Percentiles rank a stretch among this genome's conserved stretches.
Conservation (phyloP, 2,329 filamentous ascomycete species). For the Ophiostoma australiae region DNA sequence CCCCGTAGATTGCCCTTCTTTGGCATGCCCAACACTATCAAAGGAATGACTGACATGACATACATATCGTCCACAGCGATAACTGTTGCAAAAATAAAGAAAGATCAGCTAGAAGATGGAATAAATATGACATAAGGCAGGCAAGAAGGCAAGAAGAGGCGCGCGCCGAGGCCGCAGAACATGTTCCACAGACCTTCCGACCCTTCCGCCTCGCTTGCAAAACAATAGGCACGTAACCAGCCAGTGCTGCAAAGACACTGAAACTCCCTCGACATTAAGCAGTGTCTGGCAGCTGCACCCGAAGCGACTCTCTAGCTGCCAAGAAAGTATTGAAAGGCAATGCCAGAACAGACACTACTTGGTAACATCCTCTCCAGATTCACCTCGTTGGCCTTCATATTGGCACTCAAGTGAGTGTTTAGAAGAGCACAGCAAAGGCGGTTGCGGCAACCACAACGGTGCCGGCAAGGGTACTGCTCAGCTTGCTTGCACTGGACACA, state of each 20-base stretch:
- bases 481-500: constrained; percentile 29
- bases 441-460: constrained; percentile 35
- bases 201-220: not conserved
- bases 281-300: not conserved
- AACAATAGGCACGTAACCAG: not conserved
- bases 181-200: not conserved
- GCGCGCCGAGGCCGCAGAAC: not conserved
- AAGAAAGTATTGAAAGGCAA: not conserved
- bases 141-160: not conserved
- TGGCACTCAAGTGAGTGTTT: not conserved
- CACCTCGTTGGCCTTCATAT: not conserved
- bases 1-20: constrained; percentile 7
- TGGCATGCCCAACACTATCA: not conserved
- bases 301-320: not conserved
- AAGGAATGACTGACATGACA: constrained; percentile 5
- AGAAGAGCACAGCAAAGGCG: constrained; percentile 26
- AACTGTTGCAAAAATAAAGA: constrained; percentile 18
- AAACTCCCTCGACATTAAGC: not conserved
- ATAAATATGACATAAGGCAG: not conserved
- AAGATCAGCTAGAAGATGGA: constrained; percentile 5
- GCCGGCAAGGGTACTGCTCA: constrained; percentile 31
- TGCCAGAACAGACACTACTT: not conserved
- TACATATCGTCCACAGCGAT: constrained; percentile 16
- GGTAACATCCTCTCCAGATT: not conserved
- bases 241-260: not conserved